Evolutionary conservation across 2,329 filamentous ascomycete genomes (phyloP).

Genomic region (Xylariaceae sp.): DNA sequence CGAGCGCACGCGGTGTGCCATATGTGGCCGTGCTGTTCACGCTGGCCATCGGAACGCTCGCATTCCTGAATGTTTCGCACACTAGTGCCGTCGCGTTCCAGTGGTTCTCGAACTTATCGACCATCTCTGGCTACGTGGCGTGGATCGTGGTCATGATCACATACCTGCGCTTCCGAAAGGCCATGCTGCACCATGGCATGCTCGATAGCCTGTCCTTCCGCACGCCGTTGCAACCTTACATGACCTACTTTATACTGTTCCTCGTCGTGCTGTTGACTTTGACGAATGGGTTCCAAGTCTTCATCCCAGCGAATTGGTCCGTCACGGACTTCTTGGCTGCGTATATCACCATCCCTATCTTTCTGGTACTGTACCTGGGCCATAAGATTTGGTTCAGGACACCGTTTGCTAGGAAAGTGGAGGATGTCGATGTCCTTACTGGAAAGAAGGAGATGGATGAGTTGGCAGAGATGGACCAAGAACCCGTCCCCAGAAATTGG

Average conservation of each 20-base stretch:
- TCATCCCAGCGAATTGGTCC: slow-evolving; percentile 61
- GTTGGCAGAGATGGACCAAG: slow-evolving; percentile 44
- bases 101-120: slow-evolving; percentile 68
- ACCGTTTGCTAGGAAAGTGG: slow-evolving; percentile 36
- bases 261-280: slow-evolving; percentile 58
- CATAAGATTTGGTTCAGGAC: slow-evolving; percentile 53
- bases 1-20: slow-evolving; percentile 58
- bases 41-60: slow-evolving; percentile 57
- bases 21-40: slow-evolving; percentile 50
- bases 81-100: slow-evolving; percentile 60
- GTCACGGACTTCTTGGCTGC: slow-evolving; percentile 57
- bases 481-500: slow-evolving; percentile 46
- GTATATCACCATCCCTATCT: slow-evolving; percentile 60
- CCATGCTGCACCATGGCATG: slow-evolving; percentile 49
- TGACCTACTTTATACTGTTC: slow-evolving; percentile 54
- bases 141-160: slow-evolving; percentile 56
- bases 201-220: slow-evolving; percentile 47
- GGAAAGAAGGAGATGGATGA: slow-evolving; percentile 60
- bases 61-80: slow-evolving; percentile 63
- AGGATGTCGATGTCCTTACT: slow-evolving; percentile 51
- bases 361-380: slow-evolving; percentile 54
- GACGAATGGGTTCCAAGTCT: slow-evolving; percentile 71
- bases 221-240: slow-evolving; percentile 55
- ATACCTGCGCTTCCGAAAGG: slow-evolving; percentile 55
- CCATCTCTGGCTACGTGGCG: slow-evolving; percentile 54